A percentile compares a stretch with the other conserved stretches of the same genome.
These are phyloP conservation scores for Fusarium concolor DNA, from an alignment of 2,329 filamentous ascomycete species.

Conservation along the genomic window DNA sequence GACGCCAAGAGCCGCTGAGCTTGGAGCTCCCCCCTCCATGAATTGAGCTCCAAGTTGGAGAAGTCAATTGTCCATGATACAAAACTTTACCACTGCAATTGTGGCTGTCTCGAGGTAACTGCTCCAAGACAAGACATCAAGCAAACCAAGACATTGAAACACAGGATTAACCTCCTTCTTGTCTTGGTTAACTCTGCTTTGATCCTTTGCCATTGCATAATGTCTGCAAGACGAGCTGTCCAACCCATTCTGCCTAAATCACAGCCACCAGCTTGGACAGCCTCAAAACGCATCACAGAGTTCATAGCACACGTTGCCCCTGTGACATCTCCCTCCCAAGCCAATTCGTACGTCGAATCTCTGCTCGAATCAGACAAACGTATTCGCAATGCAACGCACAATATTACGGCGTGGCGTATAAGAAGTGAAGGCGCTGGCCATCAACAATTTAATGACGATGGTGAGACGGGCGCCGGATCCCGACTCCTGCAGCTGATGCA, in stretches of 20 bases:
- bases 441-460: constrained; percentile 96
- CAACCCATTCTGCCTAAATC: constrained; percentile 36
- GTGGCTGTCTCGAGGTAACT: constrained; percentile 4
- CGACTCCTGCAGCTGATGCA: constrained; percentile 91
- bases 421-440: constrained; percentile 72
- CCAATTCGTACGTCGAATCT: constrained; percentile 76
- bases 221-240: constrained; percentile 23
- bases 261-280: constrained; percentile 66
- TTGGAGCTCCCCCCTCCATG: constrained; percentile 10
- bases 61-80: constrained; percentile 1
- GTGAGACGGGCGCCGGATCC: constrained; percentile 90
- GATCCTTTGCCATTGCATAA: neutral
- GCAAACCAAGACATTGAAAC: constrained; percentile 1
- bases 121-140: constrained; percentile 1
- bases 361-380: constrained; percentile 86
- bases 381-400: constrained; percentile 37
- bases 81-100: neutral
- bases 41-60: constrained; percentile 1
- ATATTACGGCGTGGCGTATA: constrained; percentile 55
- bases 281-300: constrained; percentile 80
- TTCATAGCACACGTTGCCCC: constrained; percentile 83
- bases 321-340: constrained; percentile 77
- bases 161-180: neutral
- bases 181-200: constrained; percentile 1
- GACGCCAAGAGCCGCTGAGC: neutral